These are phyloP conservation scores for Tulasnella sp. DNA, from an alignment of 768 basidiomycete genomes.

Conservation along the genomic window DNA sequence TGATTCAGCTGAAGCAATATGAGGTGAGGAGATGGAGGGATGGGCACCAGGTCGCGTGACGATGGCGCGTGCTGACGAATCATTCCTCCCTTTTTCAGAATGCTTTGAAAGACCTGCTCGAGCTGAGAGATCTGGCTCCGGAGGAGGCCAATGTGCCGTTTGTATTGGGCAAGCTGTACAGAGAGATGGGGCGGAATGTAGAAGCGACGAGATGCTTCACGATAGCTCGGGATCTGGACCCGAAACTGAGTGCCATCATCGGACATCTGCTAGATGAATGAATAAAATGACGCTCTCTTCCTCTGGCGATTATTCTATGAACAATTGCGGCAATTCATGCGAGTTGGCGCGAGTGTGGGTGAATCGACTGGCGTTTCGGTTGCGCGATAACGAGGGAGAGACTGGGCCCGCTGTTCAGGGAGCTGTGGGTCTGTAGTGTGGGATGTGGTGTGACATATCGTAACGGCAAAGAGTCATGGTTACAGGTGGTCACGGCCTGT, in stretches of 20 bases:
- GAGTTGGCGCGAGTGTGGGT: constrained; percentile 1
- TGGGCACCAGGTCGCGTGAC: neutral
- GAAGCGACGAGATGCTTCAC: constrained; percentile 82
- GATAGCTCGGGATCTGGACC: constrained; percentile 86
- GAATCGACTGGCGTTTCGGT: neutral
- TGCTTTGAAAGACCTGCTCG: constrained; percentile 74
- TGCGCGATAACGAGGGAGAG: neutral
- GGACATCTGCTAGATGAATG: constrained; percentile 27
- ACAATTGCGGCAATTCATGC: neutral
- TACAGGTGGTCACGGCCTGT: neutral
- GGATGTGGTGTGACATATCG: neutral
- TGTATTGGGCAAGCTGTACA: constrained; percentile 88
- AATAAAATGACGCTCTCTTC: neutral
- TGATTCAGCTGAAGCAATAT: constrained; percentile 77
- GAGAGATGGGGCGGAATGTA: constrained; percentile 65
- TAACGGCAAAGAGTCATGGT: neutral
- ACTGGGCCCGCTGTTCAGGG: neutral
- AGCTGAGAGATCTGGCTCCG: constrained; percentile 71
- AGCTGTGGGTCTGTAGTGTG: neutral
- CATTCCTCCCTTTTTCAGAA: constrained; percentile 40
- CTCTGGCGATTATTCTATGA: neutral
- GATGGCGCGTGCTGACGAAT: neutral
- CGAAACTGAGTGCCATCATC: constrained; percentile 71
- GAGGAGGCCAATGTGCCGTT: constrained; percentile 96
- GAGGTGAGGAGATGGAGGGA: constrained; percentile 45